Evolutionary conservation across 2,329 filamentous ascomycete species (phyloP).

Genomic region (Botrytis elliptica): DNA sequence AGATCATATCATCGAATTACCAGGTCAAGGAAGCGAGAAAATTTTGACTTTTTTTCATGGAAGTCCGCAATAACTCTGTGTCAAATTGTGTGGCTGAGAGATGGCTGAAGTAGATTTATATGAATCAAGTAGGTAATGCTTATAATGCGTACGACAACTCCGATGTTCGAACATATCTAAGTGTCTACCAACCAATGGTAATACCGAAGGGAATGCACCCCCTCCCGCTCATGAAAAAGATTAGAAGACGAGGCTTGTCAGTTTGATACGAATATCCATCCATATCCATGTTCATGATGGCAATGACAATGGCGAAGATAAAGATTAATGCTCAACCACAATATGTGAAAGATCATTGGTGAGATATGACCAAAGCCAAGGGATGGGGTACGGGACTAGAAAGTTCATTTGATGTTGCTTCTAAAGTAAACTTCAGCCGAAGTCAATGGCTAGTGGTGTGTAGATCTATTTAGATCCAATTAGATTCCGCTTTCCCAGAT

Average conservation of each 20-base stretch:
- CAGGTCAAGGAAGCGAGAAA: not conserved
- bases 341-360: not conserved
- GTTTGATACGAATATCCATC: not conserved
- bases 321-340: not conserved
- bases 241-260: not conserved
- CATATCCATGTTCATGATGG: not conserved
- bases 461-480: constrained; percentile 6
- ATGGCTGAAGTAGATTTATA: not conserved
- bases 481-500: not conserved
- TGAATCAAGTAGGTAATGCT: constrained; percentile 9
- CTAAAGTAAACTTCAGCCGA: constrained; percentile 4
- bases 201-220: not conserved
- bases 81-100: constrained; percentile 11
- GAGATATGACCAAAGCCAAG: constrained; percentile 13
- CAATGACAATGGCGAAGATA: not conserved
- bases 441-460: not conserved
- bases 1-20: not conserved
- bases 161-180: not conserved
- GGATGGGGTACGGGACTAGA: not conserved
- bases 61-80: constrained; percentile 1
- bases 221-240: not conserved
- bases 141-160: not conserved
- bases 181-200: constrained; percentile 3
- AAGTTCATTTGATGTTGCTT: constrained; percentile 14
- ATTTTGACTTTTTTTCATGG: constrained; percentile 7